Base-by-base conservation (phyloP, 192 early-diverging fungal genomes). In the Gorgonomyces haynaldii region DNA sequence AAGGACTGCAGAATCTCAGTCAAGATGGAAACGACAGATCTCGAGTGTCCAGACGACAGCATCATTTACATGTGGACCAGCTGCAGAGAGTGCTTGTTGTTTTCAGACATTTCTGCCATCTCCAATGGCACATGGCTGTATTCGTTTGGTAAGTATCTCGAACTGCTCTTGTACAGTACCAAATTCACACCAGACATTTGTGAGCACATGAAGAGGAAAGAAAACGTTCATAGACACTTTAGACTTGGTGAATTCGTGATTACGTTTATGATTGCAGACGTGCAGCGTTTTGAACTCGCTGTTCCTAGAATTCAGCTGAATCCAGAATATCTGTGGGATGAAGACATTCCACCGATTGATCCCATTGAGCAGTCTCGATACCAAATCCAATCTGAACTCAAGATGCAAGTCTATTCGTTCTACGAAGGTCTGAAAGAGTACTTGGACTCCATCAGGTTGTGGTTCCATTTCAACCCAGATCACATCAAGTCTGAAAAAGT, bases 391-490 rank as follows among this genome's bases (percentile, higher is more conserved):
- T 2, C 39, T 57, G 31, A n/a, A n/a, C n/a, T n/a, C n/a, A n/a
- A 36, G 63, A 19, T 35, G 6, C 69, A 77, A 42, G 58, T 77
- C 21, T 42, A 56, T 25, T 45, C 52, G 24, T 77, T 77, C 50
- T 77, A 77, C 35, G 62, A 55, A 27, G 55, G 49, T 6, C 54
- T 72, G 51, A 61, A 59, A 43, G 70, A 64, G 25, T 60, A 63
- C 29, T 54, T 77, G 7, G 48, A 56, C 9, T 45, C 46, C 20
- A 56, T 72, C 48, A 68, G 67, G 40, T 50, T 62, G 40, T 31
- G 22, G 27, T 41, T 26, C 36, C 35, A 16, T 30, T 39, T 0
- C 7, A 44, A 26, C 20, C 45, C 9, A 37, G 35, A 15, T 8
- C 46, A n/a, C 34, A 55, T 25, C 54, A 56, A 55, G 47, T 57